Base-by-base conservation (phyloP, 106 monocot genomes). In the Apostasia ramifera region DNA sequence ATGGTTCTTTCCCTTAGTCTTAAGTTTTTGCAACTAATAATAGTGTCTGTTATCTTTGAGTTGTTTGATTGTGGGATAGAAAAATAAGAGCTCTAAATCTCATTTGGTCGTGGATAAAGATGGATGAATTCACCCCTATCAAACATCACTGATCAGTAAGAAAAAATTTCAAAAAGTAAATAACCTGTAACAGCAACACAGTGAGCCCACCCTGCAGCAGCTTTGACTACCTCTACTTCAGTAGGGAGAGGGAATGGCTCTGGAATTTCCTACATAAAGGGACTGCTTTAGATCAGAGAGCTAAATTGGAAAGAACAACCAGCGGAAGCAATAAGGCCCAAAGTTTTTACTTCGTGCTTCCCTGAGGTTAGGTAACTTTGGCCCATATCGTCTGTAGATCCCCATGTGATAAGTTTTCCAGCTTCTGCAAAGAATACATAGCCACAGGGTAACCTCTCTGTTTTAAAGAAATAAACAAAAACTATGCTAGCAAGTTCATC, bases 161-260 rank as follows among this genome's bases (percentile, higher is more conserved):
- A 41, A 59, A 2, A 40, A 53, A 47, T 72, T 72, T 52, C 13
- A 42, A 40, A 4, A 52, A 66, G 37, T 0, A 47, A 37, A 67
- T 53, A 12, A 93, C 98, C 93, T 83, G 98, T 90, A 43, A 84
- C 70, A 47, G 93, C 86, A 68, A 73, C 81, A 79, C 98, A 98
- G 63, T 98, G 98, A 67, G 98, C 89, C 98, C 93, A 98, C 51
- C 98, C 98, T 72, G 92, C 92, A 68, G 86, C 89, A 47, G 93
- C 98, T 38, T 80, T 81, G 43, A 93, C 78, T 50, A 98, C 75
- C 10, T 74, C 11, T 13, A 44, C 74, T 66, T 85, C 92, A 68
- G 52, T 85, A 44, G 84, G 92, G 61, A 93, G 87, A 70, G 90
- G 85, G 82, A 93, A 98, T 42, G 85, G 71, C 48, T 90, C 92